These are phyloP conservation scores for Alternaria conjuncta DNA, from an alignment of 2,329 filamentous ascomycete species.

Conservation along the genomic window DNA sequence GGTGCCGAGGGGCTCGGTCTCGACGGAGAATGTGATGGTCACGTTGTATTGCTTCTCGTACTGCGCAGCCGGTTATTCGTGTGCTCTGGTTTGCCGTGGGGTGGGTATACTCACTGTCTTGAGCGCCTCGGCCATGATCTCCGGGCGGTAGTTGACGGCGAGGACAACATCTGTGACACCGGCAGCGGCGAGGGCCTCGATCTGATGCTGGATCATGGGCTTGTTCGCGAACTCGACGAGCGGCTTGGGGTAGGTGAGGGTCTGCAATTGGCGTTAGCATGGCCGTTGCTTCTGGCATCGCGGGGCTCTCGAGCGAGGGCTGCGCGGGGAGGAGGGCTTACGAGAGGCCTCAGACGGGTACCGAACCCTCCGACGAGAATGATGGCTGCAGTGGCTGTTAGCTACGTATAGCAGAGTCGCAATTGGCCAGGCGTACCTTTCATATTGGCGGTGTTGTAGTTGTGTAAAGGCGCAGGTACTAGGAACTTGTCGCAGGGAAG, in stretches of 20 bases:
- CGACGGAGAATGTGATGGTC: constrained; percentile 96
- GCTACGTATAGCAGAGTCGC: not conserved
- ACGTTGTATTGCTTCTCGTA: constrained; percentile 93
- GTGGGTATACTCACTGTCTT: constrained; percentile 70
- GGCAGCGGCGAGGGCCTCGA: constrained; percentile 89
- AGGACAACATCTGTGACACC: constrained; percentile 98
- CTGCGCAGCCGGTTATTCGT: constrained; percentile 47
- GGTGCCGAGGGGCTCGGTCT: constrained; percentile 92
- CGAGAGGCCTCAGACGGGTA: constrained; percentile 94
- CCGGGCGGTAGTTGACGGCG: constrained; percentile 97
- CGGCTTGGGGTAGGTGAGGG: constrained; percentile 94
- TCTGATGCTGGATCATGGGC: constrained; percentile 98
- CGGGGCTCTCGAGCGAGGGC: constrained; percentile 26
- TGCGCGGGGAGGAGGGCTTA: constrained; percentile 54
- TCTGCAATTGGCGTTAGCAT: constrained; percentile 61
- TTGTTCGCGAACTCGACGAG: constrained; percentile 98
- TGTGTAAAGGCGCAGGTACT: constrained; percentile 7
- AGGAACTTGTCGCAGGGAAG: constrained; percentile 16
- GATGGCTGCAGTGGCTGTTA: constrained; percentile 67
- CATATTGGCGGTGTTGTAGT: constrained; percentile 44
- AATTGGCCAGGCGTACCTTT: constrained; percentile 43
- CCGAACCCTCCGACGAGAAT: constrained; percentile 99
- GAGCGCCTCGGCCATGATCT: constrained; percentile 94
- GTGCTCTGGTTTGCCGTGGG: constrained; percentile 1
- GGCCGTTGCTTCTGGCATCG: constrained; percentile 16